Percentiles rank a stretch among this genome's conserved stretches.
These are phyloP conservation scores for Globisporangium cederbergense DNA, from an alignment of 352 stramenopile genomes.

Conservation along the genomic window DNA sequence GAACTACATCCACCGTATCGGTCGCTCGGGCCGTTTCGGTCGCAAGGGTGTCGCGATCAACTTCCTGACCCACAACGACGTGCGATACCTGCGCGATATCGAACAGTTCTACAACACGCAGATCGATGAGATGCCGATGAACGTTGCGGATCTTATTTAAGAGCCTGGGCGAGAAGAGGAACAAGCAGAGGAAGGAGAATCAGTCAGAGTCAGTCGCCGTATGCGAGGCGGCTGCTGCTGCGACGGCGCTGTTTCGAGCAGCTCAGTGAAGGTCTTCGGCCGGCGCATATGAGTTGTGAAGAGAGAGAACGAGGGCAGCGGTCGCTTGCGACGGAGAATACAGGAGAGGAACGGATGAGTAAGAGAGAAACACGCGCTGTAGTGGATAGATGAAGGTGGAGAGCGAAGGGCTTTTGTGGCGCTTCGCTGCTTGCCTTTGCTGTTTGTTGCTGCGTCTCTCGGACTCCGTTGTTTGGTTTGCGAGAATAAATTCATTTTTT, in stretches of 20 bases:
- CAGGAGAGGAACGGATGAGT: neutral
- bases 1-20: conserved; percentile 99
- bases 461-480: conserved; percentile 13
- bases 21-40: conserved; percentile 99
- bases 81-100: conserved; percentile 99
- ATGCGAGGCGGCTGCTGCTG: conserved; percentile 1
- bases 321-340: conserved; percentile 13
- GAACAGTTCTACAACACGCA: conserved; percentile 99
- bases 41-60: conserved; percentile 99
- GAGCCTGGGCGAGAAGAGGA: conserved; percentile 19
- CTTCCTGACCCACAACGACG: conserved; percentile 98
- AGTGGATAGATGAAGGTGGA: neutral
- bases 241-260: neutral
- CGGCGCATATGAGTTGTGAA: conserved; percentile 2
- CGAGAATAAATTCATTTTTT: conserved; percentile 25
- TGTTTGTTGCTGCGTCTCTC: neutral
- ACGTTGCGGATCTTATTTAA: conserved; percentile 99
- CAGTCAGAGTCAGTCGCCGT: conserved; percentile 32
- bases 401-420: neutral
- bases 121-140: conserved; percentile 99
- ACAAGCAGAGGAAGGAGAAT: conserved; percentile 21
- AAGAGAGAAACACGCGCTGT: neutral
- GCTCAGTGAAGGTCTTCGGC: neutral
- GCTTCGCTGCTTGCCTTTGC: neutral
- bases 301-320: conserved; percentile 24